These are phyloP conservation scores for Phyllosticta ampelicida DNA, from an alignment of 2,329 filamentous ascomycete genomes.

Conservation along the genomic window DNA sequence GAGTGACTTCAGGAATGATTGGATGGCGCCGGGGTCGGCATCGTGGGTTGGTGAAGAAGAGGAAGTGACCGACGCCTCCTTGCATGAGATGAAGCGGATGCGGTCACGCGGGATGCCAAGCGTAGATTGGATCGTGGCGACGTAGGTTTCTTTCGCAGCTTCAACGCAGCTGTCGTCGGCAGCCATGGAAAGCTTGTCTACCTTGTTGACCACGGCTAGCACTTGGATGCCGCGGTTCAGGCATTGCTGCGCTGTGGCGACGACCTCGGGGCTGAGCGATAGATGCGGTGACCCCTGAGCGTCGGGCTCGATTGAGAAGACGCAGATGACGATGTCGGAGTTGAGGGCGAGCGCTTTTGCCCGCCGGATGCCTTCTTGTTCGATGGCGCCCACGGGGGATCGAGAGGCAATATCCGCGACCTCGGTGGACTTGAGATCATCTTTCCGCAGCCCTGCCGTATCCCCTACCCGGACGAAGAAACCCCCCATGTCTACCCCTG, in stretches of 20 bases:
- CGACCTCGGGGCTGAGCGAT: conserved; percentile 45
- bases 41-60: background rate
- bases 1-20: conserved; percentile 56
- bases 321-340: conserved; percentile 74
- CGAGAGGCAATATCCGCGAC: background rate
- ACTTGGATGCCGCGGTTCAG: conserved; percentile 40
- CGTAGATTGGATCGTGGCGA: conserved; percentile 13
- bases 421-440: background rate
- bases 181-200: conserved; percentile 38
- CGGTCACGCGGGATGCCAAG: conserved; percentile 26
- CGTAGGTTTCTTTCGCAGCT: conserved; percentile 12
- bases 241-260: conserved; percentile 42
- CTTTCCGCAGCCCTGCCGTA: conserved; percentile 68
- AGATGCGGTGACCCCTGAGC: conserved; percentile 19
- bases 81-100: conserved; percentile 63
- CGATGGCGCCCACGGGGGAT: conserved; percentile 58
- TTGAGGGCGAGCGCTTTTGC: conserved; percentile 71
- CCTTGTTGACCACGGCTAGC: conserved; percentile 52
- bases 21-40: conserved; percentile 53
- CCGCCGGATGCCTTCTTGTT: conserved; percentile 80
- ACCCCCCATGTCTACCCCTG: conserved; percentile 76
- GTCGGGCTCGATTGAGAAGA: conserved; percentile 57
- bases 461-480: conserved; percentile 93
- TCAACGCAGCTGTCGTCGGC: background rate
- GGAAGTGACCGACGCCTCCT: conserved; percentile 35